Base-by-base conservation (phyloP, 208 protist genomes). In the Blechomonas ayalai region DNA sequence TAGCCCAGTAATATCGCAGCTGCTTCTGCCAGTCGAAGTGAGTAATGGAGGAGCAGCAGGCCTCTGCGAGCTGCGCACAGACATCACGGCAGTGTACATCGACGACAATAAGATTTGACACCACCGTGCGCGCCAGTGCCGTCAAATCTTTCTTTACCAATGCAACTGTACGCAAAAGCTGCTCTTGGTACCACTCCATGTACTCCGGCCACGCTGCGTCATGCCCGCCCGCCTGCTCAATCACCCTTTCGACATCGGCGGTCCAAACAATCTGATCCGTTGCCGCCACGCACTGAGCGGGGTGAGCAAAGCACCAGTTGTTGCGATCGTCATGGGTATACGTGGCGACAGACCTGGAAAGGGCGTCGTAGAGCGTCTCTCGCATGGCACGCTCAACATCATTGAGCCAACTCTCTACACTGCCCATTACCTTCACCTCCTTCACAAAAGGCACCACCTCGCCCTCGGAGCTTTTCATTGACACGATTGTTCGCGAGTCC, bases 41-140 rank as follows among this genome's bases (percentile, higher is more conserved):
- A 15, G 64, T 41, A 26, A 90, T 12, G 34, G 55, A 73, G 34
- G 25, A 39, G 40, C 81, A 78, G 32, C 62, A 52, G 4, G 59
- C 35, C 9, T 65, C 65, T n/a, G 81, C 40, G 3, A 97, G 57
- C 15, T 59, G 60, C 16, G 73, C 56, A 34, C 88, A 74, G 48
- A 96, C 84, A 62, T 98, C 95, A 34, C 95, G 73, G 60, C 69
- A 90, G 66, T 98, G 95, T 40, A 98, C 95, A 49, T 97, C 90
- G 22, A 96, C 74, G 9, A 97, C 88, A 47, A 98, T 97, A 22
- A 97, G 67, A 24, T 91, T 95, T 22, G 76, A 91, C 37, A 98
- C 70, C 18, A 95, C 63, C 8, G 61, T 74, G 33, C 94, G 82
- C 61, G 96, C 64, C 38, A 97, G 63, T 24, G 72, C 48, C 3